Conservation (phyloP, 2,329 filamentous ascomycete species). For the Ploettnerulaceae sp. region DNA sequence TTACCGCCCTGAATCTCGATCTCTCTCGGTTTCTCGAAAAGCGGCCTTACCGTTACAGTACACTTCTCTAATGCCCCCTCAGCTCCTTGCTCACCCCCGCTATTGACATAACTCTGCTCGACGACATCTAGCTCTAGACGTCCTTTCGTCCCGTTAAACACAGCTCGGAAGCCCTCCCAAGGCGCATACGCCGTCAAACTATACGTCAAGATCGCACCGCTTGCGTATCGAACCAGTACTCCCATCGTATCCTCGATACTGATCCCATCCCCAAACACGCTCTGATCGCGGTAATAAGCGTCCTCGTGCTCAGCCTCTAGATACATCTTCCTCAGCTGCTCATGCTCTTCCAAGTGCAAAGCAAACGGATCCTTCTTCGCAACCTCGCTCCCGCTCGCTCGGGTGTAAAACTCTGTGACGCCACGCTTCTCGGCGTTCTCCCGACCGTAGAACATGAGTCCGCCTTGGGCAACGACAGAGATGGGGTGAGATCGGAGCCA, state of each 20-base stretch:
- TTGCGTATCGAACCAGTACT: slow-evolving; percentile 52
- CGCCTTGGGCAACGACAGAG: slow-evolving; percentile 54
- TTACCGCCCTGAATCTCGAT: slow-evolving; percentile 47
- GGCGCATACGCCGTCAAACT: slow-evolving; percentile 56
- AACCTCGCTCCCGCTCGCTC: slow-evolving; percentile 46
- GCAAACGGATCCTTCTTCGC: slow-evolving; percentile 55
- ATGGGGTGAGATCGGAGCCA: slow-evolving; percentile 52
- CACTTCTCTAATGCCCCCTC: slow-evolving; percentile 50
- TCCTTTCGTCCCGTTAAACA: slow-evolving; percentile 54
- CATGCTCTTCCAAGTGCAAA: slow-evolving; percentile 47
- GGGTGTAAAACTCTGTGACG: slow-evolving; percentile 45
- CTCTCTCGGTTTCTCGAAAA: slow-evolving; percentile 53
- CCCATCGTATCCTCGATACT: slow-evolving; percentile 62
- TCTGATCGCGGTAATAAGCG: slow-evolving; percentile 56
- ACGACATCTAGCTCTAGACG: slow-evolving; percentile 57
- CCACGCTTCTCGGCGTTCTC: slow-evolving; percentile 56
- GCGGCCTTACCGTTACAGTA: slow-evolving; percentile 45
- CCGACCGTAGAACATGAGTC: slow-evolving; percentile 54
- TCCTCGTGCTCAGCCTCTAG: slow-evolving; percentile 60
- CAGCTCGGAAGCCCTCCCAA: slow-evolving; percentile 56
- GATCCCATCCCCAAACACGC: slow-evolving; percentile 58
- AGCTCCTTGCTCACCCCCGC: slow-evolving; percentile 51
- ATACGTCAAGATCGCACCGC: slow-evolving; percentile 54
- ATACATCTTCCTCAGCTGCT: slow-evolving; percentile 53
- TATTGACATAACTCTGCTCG: slow-evolving; percentile 58